Conservation (phyloP, 805 yeast species). For the Cyberlindnera veronae region DNA sequence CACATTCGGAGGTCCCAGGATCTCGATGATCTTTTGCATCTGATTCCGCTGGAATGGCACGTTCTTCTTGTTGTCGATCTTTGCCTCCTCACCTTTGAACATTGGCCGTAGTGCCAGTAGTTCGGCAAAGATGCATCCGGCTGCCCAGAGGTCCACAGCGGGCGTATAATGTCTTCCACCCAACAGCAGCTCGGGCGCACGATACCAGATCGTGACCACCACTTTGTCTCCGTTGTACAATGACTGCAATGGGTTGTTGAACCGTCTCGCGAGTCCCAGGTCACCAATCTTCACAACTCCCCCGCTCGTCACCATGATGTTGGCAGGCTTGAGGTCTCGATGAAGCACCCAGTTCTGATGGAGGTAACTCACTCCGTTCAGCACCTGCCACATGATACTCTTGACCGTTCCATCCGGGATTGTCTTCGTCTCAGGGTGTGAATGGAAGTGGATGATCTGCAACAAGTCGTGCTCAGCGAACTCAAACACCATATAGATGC, state of each 20-base stretch:
- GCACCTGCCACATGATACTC: conserved; percentile 86
- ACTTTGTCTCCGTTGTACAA: conserved; percentile 91
- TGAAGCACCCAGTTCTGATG: conserved; percentile 97
- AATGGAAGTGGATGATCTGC: conserved; percentile 91
- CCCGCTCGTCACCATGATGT: conserved; percentile 86
- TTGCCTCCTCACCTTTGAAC: conserved; percentile 97
- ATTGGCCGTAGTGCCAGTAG: conserved; percentile 84
- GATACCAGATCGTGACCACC: conserved; percentile 94
- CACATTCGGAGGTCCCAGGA: conserved; percentile 83
- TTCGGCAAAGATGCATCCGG: conserved; percentile 93
- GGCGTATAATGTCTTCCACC: conserved; percentile 93
- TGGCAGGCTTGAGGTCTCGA: conserved; percentile 95
- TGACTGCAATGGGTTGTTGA: conserved; percentile 82
- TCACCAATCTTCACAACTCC: conserved; percentile 97
- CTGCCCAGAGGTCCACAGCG: conserved; percentile 92
- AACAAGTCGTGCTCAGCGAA: conserved; percentile 94
- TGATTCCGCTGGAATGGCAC: conserved; percentile 95
- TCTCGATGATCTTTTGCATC: conserved; percentile 83
- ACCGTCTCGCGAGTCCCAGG: conserved; percentile 84
- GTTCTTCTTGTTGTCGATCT: conserved; percentile 87
- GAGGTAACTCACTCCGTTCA: conserved; percentile 85
- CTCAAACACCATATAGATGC: conserved; percentile 93
- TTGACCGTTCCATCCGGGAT: conserved; percentile 75
- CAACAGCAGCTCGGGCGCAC: conserved; percentile 88
- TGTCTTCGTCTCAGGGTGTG: conserved; percentile 64